Base-by-base conservation (phyloP, 2,329 filamentous ascomycete species). In the Thyridium curvatum region DNA sequence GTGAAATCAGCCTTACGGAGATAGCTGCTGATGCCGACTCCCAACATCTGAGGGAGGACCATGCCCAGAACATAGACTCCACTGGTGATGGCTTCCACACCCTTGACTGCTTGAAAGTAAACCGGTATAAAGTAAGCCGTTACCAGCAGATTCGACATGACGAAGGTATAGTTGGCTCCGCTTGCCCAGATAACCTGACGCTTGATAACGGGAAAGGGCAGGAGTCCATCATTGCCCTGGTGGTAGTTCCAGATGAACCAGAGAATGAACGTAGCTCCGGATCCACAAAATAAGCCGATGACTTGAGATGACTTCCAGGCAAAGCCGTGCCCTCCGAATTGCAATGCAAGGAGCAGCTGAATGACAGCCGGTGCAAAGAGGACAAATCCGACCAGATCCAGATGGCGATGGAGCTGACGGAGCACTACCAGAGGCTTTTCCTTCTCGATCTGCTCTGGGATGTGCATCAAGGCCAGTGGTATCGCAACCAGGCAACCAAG, bases 301-400 rank as follows among this genome's bases (percentile, higher is more conserved):
- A 56, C 43, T 1, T 14, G 38, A 5, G 47, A 38, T 3, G 40
- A 46, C 12, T 46, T 47, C 53, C 56, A 63, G 1, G 55, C 15
- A 30, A 55, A 54, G 2, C 49, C 42, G 3, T 41, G 46, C 8
- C 57, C 57, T 14, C 57, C 59, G 37, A 50, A 58, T 38, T 60
- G 61, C 4, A 71, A 52, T 1, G 65, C 68, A 0, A 71, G 53
- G n/a, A 71, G 55, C 8, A 70, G 43, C 63, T 59, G 49, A 47
- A 69, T 46, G 43, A 61, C 42, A 37, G 61, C 51, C 30, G 61
- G 53, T n/a, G 67, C 60, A 32, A 74, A 58, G 9, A 70, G 51
- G 3, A 49, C 44, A 38, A 67, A 70, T 26, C 66, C 66, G 2
- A 58, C 14, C 6, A 66, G 53, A 38, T 69, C 66, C n/a, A 70